Evolutionary conservation across 495 filamentous ascomycete species (phyloP).

Genomic region (Penicillium parvum): DNA sequence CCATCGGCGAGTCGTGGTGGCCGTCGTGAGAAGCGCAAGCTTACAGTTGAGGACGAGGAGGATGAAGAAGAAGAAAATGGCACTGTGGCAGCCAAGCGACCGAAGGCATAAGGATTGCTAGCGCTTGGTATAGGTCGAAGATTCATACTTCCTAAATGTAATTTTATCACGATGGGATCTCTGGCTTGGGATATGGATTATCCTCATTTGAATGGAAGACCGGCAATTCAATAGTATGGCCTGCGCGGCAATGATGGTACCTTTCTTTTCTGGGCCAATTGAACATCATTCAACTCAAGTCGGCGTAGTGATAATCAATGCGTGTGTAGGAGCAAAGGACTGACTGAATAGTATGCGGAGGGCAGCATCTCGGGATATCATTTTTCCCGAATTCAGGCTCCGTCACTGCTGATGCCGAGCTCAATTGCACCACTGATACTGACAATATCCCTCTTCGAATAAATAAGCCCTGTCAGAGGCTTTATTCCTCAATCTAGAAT

Average conservation of each 20-base stretch:
- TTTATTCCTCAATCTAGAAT: background rate
- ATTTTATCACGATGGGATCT: constrained; percentile 10
- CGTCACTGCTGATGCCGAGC: constrained; percentile 32
- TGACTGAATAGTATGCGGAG: too few species aligned
- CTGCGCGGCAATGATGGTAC: too few species aligned
- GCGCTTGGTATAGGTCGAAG: background rate
- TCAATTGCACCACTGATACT: constrained; percentile 14
- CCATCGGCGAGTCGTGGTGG: constrained; percentile 19
- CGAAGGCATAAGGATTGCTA: constrained; percentile 28
- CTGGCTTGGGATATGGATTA: too few species aligned
- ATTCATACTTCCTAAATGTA: constrained; percentile 19
- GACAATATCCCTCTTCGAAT: constrained; percentile 17
- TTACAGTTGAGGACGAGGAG: constrained; percentile 44
- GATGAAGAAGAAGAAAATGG: constrained; percentile 44
- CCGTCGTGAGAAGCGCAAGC: constrained; percentile 43
- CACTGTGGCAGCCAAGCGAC: constrained; percentile 28
- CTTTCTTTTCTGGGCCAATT: too few species aligned
- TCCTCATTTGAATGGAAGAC: too few species aligned
- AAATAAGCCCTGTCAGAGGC: background rate
- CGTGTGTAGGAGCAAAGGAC: too few species aligned
- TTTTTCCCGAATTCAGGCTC: constrained; percentile 31
- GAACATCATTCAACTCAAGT: too few species aligned
- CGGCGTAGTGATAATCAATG: too few species aligned
- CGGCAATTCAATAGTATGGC: too few species aligned
- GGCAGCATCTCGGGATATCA: constrained; percentile 21